These are phyloP conservation scores for Calocybe indica DNA, from an alignment of 768 basidiomycete species.

Conservation along the genomic window DNA sequence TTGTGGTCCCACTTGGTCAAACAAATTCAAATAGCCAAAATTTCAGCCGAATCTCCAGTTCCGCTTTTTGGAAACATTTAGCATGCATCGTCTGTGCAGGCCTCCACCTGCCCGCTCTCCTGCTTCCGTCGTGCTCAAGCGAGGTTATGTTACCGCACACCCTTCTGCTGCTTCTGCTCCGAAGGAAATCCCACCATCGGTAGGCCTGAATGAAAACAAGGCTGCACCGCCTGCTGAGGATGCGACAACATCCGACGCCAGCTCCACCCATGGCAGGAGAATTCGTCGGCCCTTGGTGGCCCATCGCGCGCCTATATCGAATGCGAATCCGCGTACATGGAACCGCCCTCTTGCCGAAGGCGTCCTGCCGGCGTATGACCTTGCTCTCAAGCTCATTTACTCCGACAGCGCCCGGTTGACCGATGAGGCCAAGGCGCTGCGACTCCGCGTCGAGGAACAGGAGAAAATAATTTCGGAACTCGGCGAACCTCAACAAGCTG, in stretches of 20 bases:
- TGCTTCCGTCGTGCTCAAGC: constrained; percentile 4
- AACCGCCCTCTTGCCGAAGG: constrained; percentile 55
- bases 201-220: constrained; percentile 1
- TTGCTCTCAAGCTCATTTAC: constrained; percentile 67
- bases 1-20: constrained; percentile 4
- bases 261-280: no score
- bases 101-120: no score
- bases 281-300: no score
- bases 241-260: neutral
- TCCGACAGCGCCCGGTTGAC: constrained; percentile 51
- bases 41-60: constrained; percentile 8
- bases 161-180: constrained; percentile 8
- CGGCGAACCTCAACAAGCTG: constrained; percentile 18
- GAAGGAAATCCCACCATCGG: constrained; percentile 12
- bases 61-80: neutral
- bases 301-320: constrained; percentile 14
- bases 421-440: constrained; percentile 35
- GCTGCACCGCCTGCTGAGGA: constrained; percentile 5
- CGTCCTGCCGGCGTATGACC: constrained; percentile 76
- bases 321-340: constrained; percentile 54
- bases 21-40: constrained; percentile 11
- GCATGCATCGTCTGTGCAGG: neutral
- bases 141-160: constrained; percentile 15
- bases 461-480: constrained; percentile 18
- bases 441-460: constrained; percentile 17